phyloP scores from a whole-genome alignment of 2,329 filamentous ascomycete genomes.

The Monosporascus sp. region DNA sequence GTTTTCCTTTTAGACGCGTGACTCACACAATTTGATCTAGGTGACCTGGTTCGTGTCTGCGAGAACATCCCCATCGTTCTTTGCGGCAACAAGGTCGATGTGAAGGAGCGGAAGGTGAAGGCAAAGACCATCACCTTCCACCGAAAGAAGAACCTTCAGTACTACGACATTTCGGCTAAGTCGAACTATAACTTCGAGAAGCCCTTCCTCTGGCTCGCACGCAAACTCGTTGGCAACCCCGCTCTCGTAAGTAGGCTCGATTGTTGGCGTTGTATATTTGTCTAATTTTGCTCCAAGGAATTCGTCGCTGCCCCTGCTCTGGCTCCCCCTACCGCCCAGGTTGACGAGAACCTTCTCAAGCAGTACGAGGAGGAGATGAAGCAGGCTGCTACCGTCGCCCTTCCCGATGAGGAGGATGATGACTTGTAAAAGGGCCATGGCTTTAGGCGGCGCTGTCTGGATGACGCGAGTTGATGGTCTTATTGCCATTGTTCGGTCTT shows the following conservation, averaged over 20 bases:
- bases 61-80: conserved; percentile 99
- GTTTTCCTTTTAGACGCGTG: not conserved
- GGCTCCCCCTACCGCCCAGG: conserved; percentile 84
- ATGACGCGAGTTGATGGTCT: conserved; percentile 5
- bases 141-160: conserved; percentile 99
- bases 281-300: conserved; percentile 48
- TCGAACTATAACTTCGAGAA: conserved; percentile 99
- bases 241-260: conserved; percentile 55
- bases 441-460: conserved; percentile 8
- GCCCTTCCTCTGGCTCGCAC: conserved; percentile 98
- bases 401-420: conserved; percentile 86
- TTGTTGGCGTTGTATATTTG: not conserved
- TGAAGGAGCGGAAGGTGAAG: conserved; percentile 99
- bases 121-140: conserved; percentile 99
- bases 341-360: conserved; percentile 77
- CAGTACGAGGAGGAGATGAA: conserved; percentile 88
- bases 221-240: conserved; percentile 96
- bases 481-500: not conserved
- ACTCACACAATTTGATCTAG: conserved; percentile 38
- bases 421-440: conserved; percentile 44
- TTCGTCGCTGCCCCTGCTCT: conserved; percentile 95
- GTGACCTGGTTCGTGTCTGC: conserved; percentile 97
- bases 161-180: conserved; percentile 99
- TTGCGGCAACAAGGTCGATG: conserved; percentile 98
- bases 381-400: conserved; percentile 71